A percentile compares a stretch with the other conserved stretches of the same genome.
Evolutionary conservation across 225 moss, liverwort and hornwort genomes (phyloP).

Genomic region (Antitrichia curtipendula): DNA sequence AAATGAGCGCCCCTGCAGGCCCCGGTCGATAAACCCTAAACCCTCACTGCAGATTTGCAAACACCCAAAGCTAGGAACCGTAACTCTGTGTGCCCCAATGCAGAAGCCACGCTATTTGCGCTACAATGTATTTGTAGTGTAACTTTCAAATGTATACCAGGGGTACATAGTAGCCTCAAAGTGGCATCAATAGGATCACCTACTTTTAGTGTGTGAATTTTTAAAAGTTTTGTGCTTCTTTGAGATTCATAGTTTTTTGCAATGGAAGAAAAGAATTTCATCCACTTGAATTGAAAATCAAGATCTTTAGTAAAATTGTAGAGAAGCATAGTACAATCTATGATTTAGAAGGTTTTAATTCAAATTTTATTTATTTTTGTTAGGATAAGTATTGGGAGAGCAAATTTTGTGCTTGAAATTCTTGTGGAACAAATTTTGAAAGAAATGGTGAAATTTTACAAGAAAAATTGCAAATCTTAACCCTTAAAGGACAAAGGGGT

Average conservation of each 20-base stretch:
- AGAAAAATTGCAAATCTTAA: neutral
- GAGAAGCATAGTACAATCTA: neutral
- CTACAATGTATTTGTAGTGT: no score
- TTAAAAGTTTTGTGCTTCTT: neutral
- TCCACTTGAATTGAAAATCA: accelerated
- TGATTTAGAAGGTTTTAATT: neutral
- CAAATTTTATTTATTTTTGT: neutral
- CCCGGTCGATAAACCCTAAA: neutral
- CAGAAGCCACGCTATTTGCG: neutral
- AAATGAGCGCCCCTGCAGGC: neutral
- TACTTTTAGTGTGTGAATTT: neutral
- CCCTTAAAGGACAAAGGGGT: no score
- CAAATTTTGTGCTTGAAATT: neutral
- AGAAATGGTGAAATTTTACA: no score
- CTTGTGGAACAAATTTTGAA: accelerated
- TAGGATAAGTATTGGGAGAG: accelerated
- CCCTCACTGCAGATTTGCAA: neutral
- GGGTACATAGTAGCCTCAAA: neutral
- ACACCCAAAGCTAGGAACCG: neutral
- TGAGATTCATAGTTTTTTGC: accelerated
- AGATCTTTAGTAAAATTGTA: neutral
- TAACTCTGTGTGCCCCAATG: neutral
- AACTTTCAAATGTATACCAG: neutral
- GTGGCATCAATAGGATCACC: neutral
- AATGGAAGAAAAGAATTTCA: neutral